Base-by-base conservation (phyloP, 2,329 filamentous ascomycete species). In the Penicillium sp. region DNA sequence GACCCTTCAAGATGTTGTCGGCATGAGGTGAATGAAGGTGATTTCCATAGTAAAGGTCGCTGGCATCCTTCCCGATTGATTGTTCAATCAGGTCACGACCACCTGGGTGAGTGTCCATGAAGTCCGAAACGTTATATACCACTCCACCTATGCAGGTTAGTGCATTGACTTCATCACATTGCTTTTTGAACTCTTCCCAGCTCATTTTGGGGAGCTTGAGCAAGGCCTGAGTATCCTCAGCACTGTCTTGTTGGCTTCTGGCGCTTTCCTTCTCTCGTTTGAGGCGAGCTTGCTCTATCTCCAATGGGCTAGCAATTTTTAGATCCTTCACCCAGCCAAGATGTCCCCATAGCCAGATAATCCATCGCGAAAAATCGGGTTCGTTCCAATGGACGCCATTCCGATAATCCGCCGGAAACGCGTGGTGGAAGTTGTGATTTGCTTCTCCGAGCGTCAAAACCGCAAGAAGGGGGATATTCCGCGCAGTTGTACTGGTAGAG, bases 321-420 rank as follows among this genome's bases (percentile, higher is more conserved):
- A 59, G 53, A 35, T 59, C 48, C 28, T 22, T 56, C 26, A 40
- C 60, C 22, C 56, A 53, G 2, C 60, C 60, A 16, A 62, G 40
- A 37, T 45, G 42, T 35, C 49, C 53, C 56, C 46, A 57, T 22
- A 38, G 35, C 57, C 60, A 62, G 40, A 62, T 62, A 10, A 55
- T 28, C 60, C 56, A 62, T 40, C 55, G 58, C 3, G 60, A 59
- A 4, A 58, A 48, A 11, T 62, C 60, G 8, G 55, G 58, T 33
- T 62, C 56, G 13, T 48, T 37, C 60, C 60, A 62, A 33, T 55
- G 22, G 6, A 62, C 52, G 16, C 56, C 60, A 37, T 62, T 62
- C n/a, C 60, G 57, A 51, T 62, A 62, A 51, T 62, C 60, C 4
- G 53, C 35, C 33, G 56, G 60, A 35, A 62, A 62, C 26, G 43